Conservation (phyloP, 2,329 filamentous ascomycete genomes). For the Talaromyces sp. region DNA sequence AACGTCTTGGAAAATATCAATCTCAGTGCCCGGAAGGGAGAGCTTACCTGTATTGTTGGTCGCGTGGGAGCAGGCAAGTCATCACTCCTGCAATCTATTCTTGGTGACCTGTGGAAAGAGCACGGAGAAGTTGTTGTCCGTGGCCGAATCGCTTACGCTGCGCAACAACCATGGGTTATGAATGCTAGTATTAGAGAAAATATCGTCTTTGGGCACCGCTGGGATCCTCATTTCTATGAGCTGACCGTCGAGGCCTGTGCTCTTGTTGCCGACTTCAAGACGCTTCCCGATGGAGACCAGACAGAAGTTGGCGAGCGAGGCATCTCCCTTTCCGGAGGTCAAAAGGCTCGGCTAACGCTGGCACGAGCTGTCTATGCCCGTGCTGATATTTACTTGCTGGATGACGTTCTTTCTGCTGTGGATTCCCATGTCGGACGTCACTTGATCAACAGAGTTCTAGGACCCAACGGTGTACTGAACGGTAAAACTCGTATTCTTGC, state of each 20-base stretch:
- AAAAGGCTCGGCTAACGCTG: slow-evolving; percentile 88
- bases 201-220: slow-evolving; percentile 91
- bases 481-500: slow-evolving; percentile 89
- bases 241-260: slow-evolving; percentile 89
- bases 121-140: slow-evolving; percentile 77
- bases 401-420: slow-evolving; percentile 94
- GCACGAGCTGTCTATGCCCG: slow-evolving; percentile 93
- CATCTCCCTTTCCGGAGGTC: slow-evolving; percentile 91
- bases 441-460: slow-evolving; percentile 90
- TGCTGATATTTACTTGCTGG: slow-evolving; percentile 91
- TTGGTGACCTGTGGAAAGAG: slow-evolving; percentile 88
- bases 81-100: slow-evolving; percentile 78
- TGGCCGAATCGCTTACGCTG: slow-evolving; percentile 83
- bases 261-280: slow-evolving; percentile 81
- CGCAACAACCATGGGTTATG: slow-evolving; percentile 93
- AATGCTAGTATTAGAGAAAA: slow-evolving; percentile 97
- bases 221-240: slow-evolving; percentile 91
- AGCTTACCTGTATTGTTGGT: slow-evolving; percentile 87
- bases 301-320: slow-evolving; percentile 95
- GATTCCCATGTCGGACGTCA: slow-evolving; percentile 95
- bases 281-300: slow-evolving; percentile 90
- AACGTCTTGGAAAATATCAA: slow-evolving; percentile 75
- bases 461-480: slow-evolving; percentile 71
- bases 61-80: slow-evolving; percentile 95
- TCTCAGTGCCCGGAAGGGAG: slow-evolving; percentile 84